These are phyloP conservation scores for Boletus barrowsii DNA, from an alignment of 768 basidiomycete species.

Conservation along the genomic window DNA sequence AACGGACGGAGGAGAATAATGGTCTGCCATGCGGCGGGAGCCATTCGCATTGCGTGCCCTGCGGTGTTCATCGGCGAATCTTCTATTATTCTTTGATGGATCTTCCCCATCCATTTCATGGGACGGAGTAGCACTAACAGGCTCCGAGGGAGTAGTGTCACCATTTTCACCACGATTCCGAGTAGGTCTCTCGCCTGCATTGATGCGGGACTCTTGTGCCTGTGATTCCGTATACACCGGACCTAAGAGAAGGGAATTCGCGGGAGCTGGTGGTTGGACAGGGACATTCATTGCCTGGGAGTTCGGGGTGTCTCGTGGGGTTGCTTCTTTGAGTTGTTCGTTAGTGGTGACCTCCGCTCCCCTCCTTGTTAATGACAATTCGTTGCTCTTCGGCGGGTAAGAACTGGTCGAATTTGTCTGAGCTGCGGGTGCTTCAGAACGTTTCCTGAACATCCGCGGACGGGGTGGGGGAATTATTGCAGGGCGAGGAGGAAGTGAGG, in stretches of 20 bases:
- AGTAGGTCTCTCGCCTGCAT: not conserved
- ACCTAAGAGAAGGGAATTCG: constrained; percentile 9
- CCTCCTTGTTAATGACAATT: not conserved
- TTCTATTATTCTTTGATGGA: constrained; percentile 6
- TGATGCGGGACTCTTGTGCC: not conserved
- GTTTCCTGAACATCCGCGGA: constrained; percentile 15
- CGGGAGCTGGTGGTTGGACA: not conserved
- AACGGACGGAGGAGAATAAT: constrained; percentile 9
- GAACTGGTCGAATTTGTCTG: not conserved
- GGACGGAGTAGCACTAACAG: not conserved
- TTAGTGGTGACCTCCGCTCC: not conserved
- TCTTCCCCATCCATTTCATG: constrained; percentile 8
- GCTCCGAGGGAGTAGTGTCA: constrained; percentile 8
- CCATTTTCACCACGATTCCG: constrained; percentile 1
- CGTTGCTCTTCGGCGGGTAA: not conserved
- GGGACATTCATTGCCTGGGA: constrained; percentile 12
- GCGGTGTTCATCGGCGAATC: constrained; percentile 9
- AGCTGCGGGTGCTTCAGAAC: not conserved
- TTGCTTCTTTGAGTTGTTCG: not conserved
- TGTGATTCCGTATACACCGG: constrained; percentile 10
- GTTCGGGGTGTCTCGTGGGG: not conserved
- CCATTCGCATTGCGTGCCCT: constrained; percentile 1
- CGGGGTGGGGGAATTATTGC: constrained; percentile 26
- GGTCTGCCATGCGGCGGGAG: constrained; percentile 4
- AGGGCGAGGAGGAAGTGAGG: constrained; percentile 17